Conservation (phyloP, 2,329 filamentous ascomycete genomes). For the Nigrospora osmanthi region DNA sequence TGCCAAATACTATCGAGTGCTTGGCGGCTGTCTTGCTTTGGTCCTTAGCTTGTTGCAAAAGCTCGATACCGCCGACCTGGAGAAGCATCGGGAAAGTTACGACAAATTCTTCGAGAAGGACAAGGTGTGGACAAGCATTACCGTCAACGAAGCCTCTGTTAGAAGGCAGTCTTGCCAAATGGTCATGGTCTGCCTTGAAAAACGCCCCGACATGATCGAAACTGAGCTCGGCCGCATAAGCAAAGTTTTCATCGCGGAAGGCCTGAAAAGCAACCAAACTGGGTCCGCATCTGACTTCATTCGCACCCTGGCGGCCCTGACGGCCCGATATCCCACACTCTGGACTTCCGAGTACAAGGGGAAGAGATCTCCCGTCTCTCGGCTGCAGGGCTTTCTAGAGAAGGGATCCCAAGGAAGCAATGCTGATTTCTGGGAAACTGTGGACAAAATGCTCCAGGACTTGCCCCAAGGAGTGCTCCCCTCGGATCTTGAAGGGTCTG, state of each 20-base stretch:
- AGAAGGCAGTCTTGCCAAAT: constrained; percentile 45
- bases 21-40: constrained; percentile 46
- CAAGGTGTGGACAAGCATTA: constrained; percentile 60
- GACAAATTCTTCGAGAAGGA: constrained; percentile 58
- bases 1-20: constrained; percentile 75
- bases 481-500: constrained; percentile 40
- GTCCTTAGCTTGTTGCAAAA: constrained; percentile 44
- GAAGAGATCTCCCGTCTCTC: constrained; percentile 44
- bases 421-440: constrained; percentile 62
- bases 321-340: constrained; percentile 54
- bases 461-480: constrained; percentile 49
- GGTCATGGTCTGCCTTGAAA: constrained; percentile 38
- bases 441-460: constrained; percentile 55
- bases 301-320: constrained; percentile 58
- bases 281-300: constrained; percentile 69
- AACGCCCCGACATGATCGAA: constrained; percentile 36
- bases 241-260: constrained; percentile 61
- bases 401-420: constrained; percentile 78
- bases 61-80: constrained; percentile 42
- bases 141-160: constrained; percentile 49
- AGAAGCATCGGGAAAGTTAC: constrained; percentile 55
- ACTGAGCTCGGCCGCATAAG: constrained; percentile 42
- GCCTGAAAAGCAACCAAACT: constrained; percentile 62
- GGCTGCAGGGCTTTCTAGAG: constrained; percentile 66
- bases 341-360: constrained; percentile 59